These are phyloP conservation scores for Elongisporangium undulatum DNA, from an alignment of 352 stramenopile genomes.

Conservation along the genomic window DNA sequence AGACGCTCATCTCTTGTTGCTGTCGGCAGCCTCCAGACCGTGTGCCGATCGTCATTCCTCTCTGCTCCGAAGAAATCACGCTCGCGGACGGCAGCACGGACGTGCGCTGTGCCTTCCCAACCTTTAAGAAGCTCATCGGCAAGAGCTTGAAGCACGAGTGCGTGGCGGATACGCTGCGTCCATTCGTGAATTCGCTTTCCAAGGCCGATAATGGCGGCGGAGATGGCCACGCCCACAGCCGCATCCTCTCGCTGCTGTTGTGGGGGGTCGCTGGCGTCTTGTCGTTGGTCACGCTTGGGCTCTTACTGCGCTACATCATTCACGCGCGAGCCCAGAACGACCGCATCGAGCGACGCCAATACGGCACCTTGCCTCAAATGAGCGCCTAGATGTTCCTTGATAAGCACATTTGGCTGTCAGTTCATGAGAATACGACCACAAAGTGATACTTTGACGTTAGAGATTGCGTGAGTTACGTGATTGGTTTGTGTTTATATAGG, in stretches of 20 bases:
- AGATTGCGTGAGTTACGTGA: too few species aligned
- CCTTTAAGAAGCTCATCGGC: constrained; percentile 66
- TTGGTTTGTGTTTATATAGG: too few species aligned
- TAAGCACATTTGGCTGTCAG: too few species aligned
- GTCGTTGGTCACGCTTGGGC: too few species aligned
- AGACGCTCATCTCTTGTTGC: constrained; percentile 1
- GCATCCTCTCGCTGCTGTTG: too few species aligned
- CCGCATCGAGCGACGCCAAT: background rate
- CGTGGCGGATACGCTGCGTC: constrained; percentile 62
- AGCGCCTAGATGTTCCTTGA: too few species aligned
- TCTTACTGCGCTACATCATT: too few species aligned
- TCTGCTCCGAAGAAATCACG: constrained; percentile 59
- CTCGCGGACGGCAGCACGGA: constrained; percentile 31
- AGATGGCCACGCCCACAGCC: background rate
- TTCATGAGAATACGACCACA: too few species aligned
- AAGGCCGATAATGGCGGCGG: constrained; percentile 5
- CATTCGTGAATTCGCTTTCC: constrained; percentile 53
- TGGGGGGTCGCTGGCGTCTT: too few species aligned
- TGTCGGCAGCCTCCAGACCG: constrained; percentile 44
- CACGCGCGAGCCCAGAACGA: background rate
- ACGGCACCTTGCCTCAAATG: too few species aligned
- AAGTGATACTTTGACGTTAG: too few species aligned
- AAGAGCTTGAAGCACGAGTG: constrained; percentile 62
- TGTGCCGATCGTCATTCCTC: constrained; percentile 62
- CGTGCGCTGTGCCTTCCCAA: constrained; percentile 54